A percentile compares a stretch with the other conserved stretches of the same genome.
Evolutionary conservation across 2,329 filamentous ascomycete species (phyloP).

Genomic region (Chrysoporthe deuterocubensis): DNA sequence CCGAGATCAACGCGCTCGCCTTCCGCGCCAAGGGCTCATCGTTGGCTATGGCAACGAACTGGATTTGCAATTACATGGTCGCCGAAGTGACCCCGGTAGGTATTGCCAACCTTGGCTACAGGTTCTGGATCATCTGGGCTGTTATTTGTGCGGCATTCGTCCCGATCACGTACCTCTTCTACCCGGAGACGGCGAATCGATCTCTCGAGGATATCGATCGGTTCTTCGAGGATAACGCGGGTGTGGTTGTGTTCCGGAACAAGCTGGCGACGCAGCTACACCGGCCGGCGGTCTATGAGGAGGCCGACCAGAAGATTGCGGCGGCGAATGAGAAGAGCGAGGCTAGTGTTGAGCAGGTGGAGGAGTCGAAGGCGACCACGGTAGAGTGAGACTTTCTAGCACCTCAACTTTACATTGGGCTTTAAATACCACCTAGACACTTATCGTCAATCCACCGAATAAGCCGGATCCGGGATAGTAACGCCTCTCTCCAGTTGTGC

Average conservation of each 20-base stretch:
- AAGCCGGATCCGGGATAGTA: no score
- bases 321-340: conserved; percentile 22
- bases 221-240: conserved; percentile 33
- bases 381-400: background rate
- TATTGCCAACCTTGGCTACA: conserved; percentile 49
- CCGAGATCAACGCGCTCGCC: conserved; percentile 41
- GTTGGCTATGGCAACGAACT: conserved; percentile 40
- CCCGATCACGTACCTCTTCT: conserved; percentile 49
- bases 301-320: conserved; percentile 19
- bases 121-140: conserved; percentile 55
- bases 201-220: conserved; percentile 49
- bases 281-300: conserved; percentile 20
- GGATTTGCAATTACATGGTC: conserved; percentile 41
- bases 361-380: background rate
- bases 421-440: no score
- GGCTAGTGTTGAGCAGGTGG: conserved; percentile 13
- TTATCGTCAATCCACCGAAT: no score
- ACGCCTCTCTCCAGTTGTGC: no score
- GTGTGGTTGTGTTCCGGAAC: conserved; percentile 16
- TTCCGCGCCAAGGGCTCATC: conserved; percentile 41
- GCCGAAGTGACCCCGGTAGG: conserved; percentile 41
- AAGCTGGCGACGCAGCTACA: conserved; percentile 24
- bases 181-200: conserved; percentile 47
- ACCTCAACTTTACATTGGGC: no score
- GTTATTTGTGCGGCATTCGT: conserved; percentile 48